Evolutionary conservation across 2,329 filamentous ascomycete species (phyloP), one percentile per base, ranked within the genome.

Genomic region (Chrysosporium queenslandicum): DNA sequence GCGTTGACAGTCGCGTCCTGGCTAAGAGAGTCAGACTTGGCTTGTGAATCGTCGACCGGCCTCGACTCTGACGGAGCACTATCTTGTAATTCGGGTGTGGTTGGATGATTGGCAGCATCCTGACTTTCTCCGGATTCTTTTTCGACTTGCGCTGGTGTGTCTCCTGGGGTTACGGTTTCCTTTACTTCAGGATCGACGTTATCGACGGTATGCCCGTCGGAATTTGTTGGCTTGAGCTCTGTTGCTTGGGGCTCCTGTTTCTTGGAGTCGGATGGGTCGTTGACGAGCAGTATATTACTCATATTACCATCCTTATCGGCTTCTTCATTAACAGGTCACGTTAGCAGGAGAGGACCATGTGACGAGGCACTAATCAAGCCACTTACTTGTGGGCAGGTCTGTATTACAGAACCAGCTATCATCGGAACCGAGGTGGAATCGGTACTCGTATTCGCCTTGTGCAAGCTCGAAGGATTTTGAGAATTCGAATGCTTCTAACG

Each of bases 371-470:
- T 2, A 2, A 8, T n/a, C n/a, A 12, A 52, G 39, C 16, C 25
- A 37, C 62, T 36, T 60, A 66, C 64, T 57, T 48, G 56, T 59
- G 46, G 62, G 60, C 4, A 58, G 47, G n/a, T 56, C 52, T 29
- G 64, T 56, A 54, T 64, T 58, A 50, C 58, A 58, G 48, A 65
- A 60, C 63, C 62, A 64, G 27, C 51, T 49, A 43, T 60, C 61
- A 2, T 56, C 53, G 4, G 55, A 34, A 4, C 56, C 63, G 27
- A 62, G 55, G 7, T 61, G 60, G 52, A 64, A 64, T 47, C 55
- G 55, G 55, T 64, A 64, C 36, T 62, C 54, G 51, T 63, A 59
- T 46, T 61, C 55, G 16, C 63, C 63, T 18, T 55, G 48, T 53
- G 39, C 56, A 56, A 53, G 52, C 56, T 32, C 40, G 52, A 50